Evolutionary conservation across 2,329 filamentous ascomycete genomes (phyloP).

Genomic region (Aspergillus sp.): DNA sequence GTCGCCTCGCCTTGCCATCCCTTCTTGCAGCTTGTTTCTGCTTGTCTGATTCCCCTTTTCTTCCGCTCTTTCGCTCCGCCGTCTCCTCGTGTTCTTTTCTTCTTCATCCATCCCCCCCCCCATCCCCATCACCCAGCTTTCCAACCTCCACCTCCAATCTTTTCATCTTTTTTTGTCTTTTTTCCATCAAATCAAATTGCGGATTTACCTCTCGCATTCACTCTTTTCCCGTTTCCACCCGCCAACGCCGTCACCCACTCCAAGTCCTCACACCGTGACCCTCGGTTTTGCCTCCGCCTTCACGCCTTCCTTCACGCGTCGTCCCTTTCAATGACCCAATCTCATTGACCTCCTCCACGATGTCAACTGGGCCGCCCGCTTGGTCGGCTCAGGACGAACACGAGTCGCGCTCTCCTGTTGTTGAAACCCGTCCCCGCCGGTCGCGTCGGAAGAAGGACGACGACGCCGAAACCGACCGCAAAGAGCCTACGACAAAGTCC

Average conservation of each 20-base stretch:
- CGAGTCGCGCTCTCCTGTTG: conserved; percentile 22
- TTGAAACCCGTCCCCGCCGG: conserved; percentile 34
- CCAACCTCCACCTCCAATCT: conserved; percentile 7
- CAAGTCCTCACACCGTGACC: not conserved
- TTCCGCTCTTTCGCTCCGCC: conserved; percentile 6
- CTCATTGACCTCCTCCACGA: conserved; percentile 19
- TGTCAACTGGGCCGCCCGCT: conserved; percentile 35
- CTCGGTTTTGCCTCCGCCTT: not conserved
- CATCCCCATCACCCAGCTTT: conserved; percentile 16
- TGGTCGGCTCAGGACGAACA: conserved; percentile 29
- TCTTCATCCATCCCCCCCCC: conserved; percentile 18
- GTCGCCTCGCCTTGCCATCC: conserved; percentile 3
- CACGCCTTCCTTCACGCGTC: conserved; percentile 7
- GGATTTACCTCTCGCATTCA: not conserved
- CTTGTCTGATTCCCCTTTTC: conserved; percentile 17
- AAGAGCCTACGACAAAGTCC: conserved; percentile 28
- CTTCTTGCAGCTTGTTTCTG: conserved; percentile 14
- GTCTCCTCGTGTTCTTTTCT: conserved; percentile 21
- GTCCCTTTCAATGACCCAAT: conserved; percentile 14
- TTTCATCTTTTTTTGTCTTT: conserved; percentile 10
- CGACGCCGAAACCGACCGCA: conserved; percentile 26
- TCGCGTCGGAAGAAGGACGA: conserved; percentile 46
- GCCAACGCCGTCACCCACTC: not conserved
- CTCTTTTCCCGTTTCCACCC: conserved; percentile 6
- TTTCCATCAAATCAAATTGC: conserved; percentile 14